These are phyloP conservation scores for Auricularia sp. DNA, from an alignment of 768 basidiomycete genomes.

Conservation along the genomic window DNA sequence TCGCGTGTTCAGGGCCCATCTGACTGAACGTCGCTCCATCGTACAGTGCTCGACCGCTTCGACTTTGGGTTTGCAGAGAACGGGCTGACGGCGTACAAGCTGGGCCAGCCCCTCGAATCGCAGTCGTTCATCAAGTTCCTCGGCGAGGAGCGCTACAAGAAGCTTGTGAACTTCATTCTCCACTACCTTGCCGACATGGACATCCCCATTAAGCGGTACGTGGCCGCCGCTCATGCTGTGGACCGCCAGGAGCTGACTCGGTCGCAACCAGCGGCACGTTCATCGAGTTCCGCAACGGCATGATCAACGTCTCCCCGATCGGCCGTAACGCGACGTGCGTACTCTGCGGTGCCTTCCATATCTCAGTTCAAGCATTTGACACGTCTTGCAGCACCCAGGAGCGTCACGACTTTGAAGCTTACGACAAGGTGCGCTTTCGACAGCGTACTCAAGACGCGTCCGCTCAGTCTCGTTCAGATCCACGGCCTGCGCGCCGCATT, in stretches of 20 bases:
- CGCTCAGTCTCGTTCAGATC: constrained; percentile 30
- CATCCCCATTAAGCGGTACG: constrained; percentile 83
- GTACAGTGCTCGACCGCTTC: constrained; percentile 65
- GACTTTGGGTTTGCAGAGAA: constrained; percentile 95
- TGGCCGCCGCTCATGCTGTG: constrained; percentile 9
- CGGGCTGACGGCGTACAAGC: constrained; percentile 80
- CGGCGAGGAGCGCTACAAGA: constrained; percentile 90
- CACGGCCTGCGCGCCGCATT: constrained; percentile 62
- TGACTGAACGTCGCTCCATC: neutral
- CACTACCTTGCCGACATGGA: constrained; percentile 91
- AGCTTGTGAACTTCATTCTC: constrained; percentile 82
- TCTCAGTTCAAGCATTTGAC: neutral
- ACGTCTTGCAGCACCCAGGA: constrained; percentile 55
- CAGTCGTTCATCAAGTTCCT: constrained; percentile 83
- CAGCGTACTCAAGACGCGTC: too few species aligned
- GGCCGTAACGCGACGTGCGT: constrained; percentile 90
- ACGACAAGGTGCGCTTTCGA: constrained; percentile 57
- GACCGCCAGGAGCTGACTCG: too few species aligned
- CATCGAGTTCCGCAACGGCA: constrained; percentile 91
- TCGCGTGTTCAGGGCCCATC: neutral
- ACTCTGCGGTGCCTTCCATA: too few species aligned
- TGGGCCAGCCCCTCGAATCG: constrained; percentile 60
- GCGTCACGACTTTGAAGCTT: constrained; percentile 63
- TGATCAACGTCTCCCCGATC: constrained; percentile 95
- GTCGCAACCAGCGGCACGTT: constrained; percentile 69